Conservation (phyloP, 441 rosid species). For the Populus hybrid region DNA sequence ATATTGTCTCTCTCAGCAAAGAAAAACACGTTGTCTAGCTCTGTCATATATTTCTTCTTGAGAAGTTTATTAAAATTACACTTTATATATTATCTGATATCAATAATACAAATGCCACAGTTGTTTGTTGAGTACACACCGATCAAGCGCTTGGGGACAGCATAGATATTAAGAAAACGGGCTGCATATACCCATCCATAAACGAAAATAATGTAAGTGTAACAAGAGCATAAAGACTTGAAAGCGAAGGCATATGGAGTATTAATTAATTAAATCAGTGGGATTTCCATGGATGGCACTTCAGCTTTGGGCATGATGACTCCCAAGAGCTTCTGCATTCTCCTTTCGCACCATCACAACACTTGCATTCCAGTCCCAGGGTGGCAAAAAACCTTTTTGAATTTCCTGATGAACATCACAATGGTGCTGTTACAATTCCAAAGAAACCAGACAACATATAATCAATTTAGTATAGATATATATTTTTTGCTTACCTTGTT, state of each 20-base stretch:
- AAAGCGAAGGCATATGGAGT: neutral
- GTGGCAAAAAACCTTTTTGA: slow-evolving; percentile 23
- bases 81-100: neutral
- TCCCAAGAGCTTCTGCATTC: slow-evolving; percentile 38
- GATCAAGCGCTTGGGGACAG: neutral
- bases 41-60: neutral
- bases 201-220: neutral
- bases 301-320: slow-evolving; percentile 34
- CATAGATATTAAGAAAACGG: neutral
- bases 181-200: neutral
- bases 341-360: slow-evolving; percentile 40
- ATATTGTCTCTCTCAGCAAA: no score
- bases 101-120: neutral
- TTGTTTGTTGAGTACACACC: neutral
- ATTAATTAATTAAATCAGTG: neutral
- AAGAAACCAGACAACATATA: neutral
- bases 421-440: neutral
- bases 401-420: slow-evolving; percentile 19
- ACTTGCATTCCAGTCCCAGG: slow-evolving; percentile 43
- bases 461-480: no score
- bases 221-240: neutral
- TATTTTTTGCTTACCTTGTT: slow-evolving; percentile 8
- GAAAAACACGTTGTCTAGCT: neutral
- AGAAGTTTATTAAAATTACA: neutral
- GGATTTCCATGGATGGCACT: slow-evolving; percentile 44